Conservation (phyloP, 805 yeast species). For the Candida pini region DNA sequence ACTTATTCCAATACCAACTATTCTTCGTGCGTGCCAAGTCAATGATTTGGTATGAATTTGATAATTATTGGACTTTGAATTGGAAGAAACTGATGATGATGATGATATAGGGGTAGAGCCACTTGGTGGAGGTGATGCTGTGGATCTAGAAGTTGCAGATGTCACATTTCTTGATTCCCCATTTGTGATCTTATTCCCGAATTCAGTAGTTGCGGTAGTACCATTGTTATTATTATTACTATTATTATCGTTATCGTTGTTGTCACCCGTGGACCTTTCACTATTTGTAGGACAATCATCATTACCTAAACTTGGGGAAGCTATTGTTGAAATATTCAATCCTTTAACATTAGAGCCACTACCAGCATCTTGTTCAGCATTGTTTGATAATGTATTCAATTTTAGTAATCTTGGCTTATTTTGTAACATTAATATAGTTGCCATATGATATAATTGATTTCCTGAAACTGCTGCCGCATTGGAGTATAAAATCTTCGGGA, state of each 20-base stretch:
- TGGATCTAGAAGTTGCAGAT: no score
- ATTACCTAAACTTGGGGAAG: constrained; percentile 1
- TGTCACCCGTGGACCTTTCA: not conserved
- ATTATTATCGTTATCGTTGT: not conserved
- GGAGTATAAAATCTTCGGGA: constrained; percentile 33
- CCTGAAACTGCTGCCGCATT: constrained; percentile 38
- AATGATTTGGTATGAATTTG: constrained; percentile 14
- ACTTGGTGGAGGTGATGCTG: not conserved
- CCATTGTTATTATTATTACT: not conserved
- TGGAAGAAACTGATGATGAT: not conserved
- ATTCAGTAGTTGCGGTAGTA: not conserved
- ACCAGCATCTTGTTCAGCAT: no score
- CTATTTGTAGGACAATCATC: not conserved
- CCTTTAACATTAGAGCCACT: not conserved
- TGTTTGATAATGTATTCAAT: constrained; percentile 3
- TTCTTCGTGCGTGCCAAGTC: constrained; percentile 34
- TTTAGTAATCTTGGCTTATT: constrained; percentile 31
- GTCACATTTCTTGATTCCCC: no score
- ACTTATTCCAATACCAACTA: constrained; percentile 30
- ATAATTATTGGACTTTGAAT: not conserved
- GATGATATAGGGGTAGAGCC: not conserved
- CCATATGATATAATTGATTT: constrained; percentile 36
- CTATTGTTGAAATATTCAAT: constrained; percentile 1
- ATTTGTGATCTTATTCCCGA: no score
- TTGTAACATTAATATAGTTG: constrained; percentile 33